Conservation (phyloP, 2,329 filamentous ascomycete species). For the Penicillium sp. region DNA sequence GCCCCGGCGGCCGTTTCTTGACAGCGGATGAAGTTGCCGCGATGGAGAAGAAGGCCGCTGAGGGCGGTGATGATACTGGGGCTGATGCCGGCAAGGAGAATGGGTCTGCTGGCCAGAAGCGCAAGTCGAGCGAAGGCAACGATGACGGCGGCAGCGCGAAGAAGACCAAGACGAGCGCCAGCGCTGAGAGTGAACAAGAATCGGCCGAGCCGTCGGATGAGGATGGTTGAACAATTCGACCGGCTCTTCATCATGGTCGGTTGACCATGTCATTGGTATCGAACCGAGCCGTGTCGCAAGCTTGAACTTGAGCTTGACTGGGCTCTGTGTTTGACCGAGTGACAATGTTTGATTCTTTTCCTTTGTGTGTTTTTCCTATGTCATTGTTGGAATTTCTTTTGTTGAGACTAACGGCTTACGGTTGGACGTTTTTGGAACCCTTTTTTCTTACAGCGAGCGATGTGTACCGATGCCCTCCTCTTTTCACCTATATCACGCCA, state of each 20-base stretch:
- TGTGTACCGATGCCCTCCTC: constrained; percentile 28
- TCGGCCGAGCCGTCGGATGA: constrained; percentile 51
- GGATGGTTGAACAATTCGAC: constrained; percentile 41
- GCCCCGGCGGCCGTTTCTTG: constrained; percentile 91
- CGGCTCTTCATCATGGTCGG: not conserved
- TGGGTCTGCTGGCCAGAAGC: constrained; percentile 47
- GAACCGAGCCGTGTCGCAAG: not conserved
- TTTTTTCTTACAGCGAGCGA: constrained; percentile 38
- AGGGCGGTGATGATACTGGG: constrained; percentile 20
- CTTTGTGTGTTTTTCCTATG: constrained; percentile 3
- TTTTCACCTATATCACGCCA: constrained; percentile 1
- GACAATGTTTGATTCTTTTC: constrained; percentile 17
- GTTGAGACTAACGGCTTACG: constrained; percentile 29
- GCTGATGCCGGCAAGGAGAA: constrained; percentile 42
- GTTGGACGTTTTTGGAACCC: constrained; percentile 31
- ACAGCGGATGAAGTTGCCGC: constrained; percentile 94
- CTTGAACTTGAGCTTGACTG: not conserved
- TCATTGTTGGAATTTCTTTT: constrained; percentile 17
- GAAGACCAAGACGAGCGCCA: constrained; percentile 55
- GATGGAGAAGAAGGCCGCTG: constrained; percentile 69
- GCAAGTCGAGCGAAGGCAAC: constrained; percentile 52
- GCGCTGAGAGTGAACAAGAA: constrained; percentile 56
- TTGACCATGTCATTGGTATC: not conserved
- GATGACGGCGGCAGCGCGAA: constrained; percentile 50
- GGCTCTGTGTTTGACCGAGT: not conserved